phyloP scores from a whole-genome alignment of 208 protist genomes.

The Leishmania tarentolae region DNA sequence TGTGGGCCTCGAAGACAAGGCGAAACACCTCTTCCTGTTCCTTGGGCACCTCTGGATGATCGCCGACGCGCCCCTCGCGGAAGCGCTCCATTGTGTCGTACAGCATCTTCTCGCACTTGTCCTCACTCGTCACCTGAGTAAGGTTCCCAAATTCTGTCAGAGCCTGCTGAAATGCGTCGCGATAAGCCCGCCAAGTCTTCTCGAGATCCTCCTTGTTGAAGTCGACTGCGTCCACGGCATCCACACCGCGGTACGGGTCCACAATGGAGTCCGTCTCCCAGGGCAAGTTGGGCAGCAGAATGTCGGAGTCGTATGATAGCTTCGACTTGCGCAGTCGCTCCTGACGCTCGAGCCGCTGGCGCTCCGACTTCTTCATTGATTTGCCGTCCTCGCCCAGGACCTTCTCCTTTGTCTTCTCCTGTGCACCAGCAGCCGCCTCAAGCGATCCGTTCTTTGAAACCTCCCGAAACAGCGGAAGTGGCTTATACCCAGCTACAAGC shows the following conservation, averaged over 20 bases:
- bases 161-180: slow-evolving; percentile 77
- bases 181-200: slow-evolving; percentile 79
- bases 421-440: slow-evolving; percentile 23
- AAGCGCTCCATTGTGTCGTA: slow-evolving; percentile 81
- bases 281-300: slow-evolving; percentile 80
- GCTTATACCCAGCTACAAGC: slow-evolving; percentile 82
- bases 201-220: slow-evolving; percentile 84
- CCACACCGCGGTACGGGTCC: slow-evolving; percentile 83
- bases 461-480: slow-evolving; percentile 80
- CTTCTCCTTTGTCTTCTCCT: slow-evolving; percentile 18
- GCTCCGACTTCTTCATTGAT: slow-evolving; percentile 67
- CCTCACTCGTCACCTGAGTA: slow-evolving; percentile 77
- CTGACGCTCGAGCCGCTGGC: slow-evolving; percentile 72
- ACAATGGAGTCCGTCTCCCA: slow-evolving; percentile 89
- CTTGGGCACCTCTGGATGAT: slow-evolving; percentile 73
- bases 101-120: slow-evolving; percentile 80
- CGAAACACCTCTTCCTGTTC: slow-evolving; percentile 78
- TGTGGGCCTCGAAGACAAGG: slow-evolving; percentile 86
- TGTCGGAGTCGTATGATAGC: slow-evolving; percentile 78
- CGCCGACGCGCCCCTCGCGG: slow-evolving; percentile 70
- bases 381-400: slow-evolving; percentile 37
- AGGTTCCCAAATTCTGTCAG: slow-evolving; percentile 87
- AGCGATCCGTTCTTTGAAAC: slow-evolving; percentile 46
- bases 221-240: slow-evolving; percentile 54
- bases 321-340: slow-evolving; percentile 77